Evolutionary conservation across 192 early-diverging fungal genomes (phyloP), one percentile per base, ranked within the genome.

Genomic region (Ambispora gerdemannii): DNA sequence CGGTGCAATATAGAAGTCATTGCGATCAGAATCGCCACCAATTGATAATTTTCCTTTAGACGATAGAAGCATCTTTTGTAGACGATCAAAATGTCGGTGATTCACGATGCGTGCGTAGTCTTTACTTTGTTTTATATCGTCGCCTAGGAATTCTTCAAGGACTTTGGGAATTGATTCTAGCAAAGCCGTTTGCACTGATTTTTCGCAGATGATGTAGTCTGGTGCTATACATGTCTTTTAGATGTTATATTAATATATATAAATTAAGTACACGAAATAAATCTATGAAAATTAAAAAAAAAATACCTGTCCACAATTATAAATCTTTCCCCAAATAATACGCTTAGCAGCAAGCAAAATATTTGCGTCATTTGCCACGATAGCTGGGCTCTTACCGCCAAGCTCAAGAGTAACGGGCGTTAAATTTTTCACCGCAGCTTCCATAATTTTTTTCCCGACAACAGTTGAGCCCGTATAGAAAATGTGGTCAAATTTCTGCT

Each of bases 401-500:
- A 98, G 87, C 79, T 97, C 96, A 43, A 98, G 84, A 43, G 92
- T 88, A 4, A 94, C 90, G n/a, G 90, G 88, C 3, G 94, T 91
- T 47, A 95, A 83, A 56, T 93, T 78, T 74, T 95, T 89, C 19
- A 91, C 88, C 25, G 94, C 95, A 24, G 94, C 94, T 17, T 53
- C 43, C 82, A 92, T 91, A 27, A 97, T 83, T 30, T 95, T 84
- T 70, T 87, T 90, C 38, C 89, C 96, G 32, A 98, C 90, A 17
- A 62, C 43, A 10, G 86, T 85, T 72, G 84, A 90, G 62, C 96
- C 96, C 0, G 96, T 98, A 78, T 93, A 98, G 67, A 93, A 93
- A 72, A 93, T 95, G 76, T 94, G 89, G 77, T 98, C 93, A 66
- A 93, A 96, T 53, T 82, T 83, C 32, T 90, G 76, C 36, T 82